Conservation (phyloP, 345 rosid genomes). For the Salix viminalis region DNA sequence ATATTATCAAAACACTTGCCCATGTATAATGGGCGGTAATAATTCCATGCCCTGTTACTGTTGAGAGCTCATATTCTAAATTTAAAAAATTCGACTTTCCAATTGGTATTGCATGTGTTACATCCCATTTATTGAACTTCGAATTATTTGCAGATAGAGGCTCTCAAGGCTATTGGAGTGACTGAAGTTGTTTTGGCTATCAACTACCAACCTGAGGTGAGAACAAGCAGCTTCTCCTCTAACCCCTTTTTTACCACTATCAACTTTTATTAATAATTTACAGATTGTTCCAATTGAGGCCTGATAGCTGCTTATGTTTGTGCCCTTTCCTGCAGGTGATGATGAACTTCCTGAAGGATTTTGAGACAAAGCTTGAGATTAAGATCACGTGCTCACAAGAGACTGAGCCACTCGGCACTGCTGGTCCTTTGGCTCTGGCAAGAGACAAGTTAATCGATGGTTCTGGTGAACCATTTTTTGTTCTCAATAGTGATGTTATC, state of each 20-base stretch:
- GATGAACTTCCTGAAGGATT: constrained; percentile 87
- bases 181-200: constrained; percentile 96
- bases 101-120: background rate
- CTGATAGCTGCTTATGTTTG: background rate
- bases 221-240: background rate
- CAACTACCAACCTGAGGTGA: constrained; percentile 96
- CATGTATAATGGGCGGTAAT: background rate
- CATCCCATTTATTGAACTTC: constrained; percentile 1
- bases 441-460: constrained; percentile 80
- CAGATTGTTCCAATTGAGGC: background rate
- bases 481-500: constrained; percentile 98
- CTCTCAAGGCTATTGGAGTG: constrained; percentile 92
- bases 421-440: constrained; percentile 97
- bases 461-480: constrained; percentile 89
- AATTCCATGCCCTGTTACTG: background rate
- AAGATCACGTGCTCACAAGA: constrained; percentile 95
- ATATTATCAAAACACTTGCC: background rate
- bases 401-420: constrained; percentile 98
- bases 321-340: constrained; percentile 51
- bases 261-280: background rate
- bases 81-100: background rate
- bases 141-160: constrained; percentile 64
- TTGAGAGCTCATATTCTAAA: background rate
- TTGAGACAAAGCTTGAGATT: constrained; percentile 81
- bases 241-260: background rate